Base-by-base conservation (phyloP, 2,329 filamentous ascomycete genomes). In the Aspergillus sclerotialis region DNA sequence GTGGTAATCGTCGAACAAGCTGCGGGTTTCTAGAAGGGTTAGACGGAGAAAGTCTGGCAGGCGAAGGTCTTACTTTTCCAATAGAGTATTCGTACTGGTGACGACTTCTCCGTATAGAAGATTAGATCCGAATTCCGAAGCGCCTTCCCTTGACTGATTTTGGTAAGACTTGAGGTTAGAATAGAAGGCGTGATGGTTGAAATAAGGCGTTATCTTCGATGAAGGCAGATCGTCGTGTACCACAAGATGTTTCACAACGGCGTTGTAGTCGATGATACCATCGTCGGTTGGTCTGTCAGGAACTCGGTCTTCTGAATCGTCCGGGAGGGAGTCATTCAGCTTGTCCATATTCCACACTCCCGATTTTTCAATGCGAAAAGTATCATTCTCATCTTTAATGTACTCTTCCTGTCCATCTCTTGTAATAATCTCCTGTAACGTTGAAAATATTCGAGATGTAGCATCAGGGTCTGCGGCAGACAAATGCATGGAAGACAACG, bases 41-140 rank as follows among this genome's bases (percentile, higher is more conserved):
- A 39, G 31, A 39, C n/a, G 43, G 28, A 36, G 11, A 17, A 19
- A 13, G 10, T 4, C 2, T 6, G 5, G 14, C 7, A 9, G 10
- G 24, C 8, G 10, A 15, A 36, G 5, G 2, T 48, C 64, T 44
- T 60, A 84, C 82, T 92, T 94, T 52, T 96, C 92, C 5, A 95
- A 72, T 4, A 96, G 69, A 0, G 89, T 94, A 62, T 90, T 94
- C 17, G 92, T 98, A 57, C 87, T 94, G 3, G 90, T 95, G 11
- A 95, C 73, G 5, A 94, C 87, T 58, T 95, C 87, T 34, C 84
- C 89, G 53, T 96, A 96, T 44, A 96, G 68, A 3, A 98, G 61
- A 32, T 75, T 67, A 32, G 80, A 75, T 4, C 92, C 92, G 69
- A 93, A 96, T 15, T 75, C 65, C 3, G 58, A 60, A 5, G 75